These are phyloP conservation scores for Symbiodinium natans DNA, from an alignment of 73 alveolate species.

Conservation along the genomic window DNA sequence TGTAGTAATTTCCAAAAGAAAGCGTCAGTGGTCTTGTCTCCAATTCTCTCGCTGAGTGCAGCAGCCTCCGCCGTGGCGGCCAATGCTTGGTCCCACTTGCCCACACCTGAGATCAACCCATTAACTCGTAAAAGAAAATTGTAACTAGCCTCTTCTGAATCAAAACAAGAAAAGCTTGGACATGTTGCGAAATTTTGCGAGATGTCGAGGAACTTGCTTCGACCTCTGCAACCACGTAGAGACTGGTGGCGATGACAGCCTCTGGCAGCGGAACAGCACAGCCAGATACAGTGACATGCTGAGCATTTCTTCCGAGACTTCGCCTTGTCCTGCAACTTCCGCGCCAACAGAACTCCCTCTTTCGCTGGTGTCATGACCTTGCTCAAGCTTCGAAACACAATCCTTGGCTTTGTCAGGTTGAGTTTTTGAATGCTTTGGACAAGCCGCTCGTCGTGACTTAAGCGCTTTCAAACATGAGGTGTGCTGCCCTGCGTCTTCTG, in stretches of 20 bases:
- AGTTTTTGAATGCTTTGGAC: neutral
- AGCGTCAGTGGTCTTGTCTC: constrained; percentile 26
- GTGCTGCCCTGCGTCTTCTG: constrained; percentile 40
- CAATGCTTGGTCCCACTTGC: constrained; percentile 73
- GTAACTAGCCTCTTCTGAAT: neutral
- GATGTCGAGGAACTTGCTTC: constrained; percentile 61
- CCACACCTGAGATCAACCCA: constrained; percentile 39
- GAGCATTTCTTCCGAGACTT: too few relatives aligned
- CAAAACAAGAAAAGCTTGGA: neutral
- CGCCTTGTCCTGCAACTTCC: constrained; percentile 72
- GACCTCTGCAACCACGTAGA: constrained; percentile 53
- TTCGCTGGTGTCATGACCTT: constrained; percentile 79
- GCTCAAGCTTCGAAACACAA: constrained; percentile 73
- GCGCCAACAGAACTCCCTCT: constrained; percentile 36
- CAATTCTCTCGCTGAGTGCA: neutral
- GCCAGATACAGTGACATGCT: neutral
- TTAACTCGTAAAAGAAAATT: neutral
- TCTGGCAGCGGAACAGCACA: neutral
- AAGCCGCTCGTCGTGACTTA: too few relatives aligned
- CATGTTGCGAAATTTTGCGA: neutral
- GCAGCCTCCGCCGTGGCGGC: constrained; percentile 71
- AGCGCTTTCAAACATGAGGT: too few relatives aligned
- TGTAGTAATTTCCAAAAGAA: too few relatives aligned
- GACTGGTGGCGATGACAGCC: constrained; percentile 34
- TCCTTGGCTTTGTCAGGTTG: constrained; percentile 17